Percentiles rank a stretch among this genome's conserved stretches.
These are phyloP conservation scores for Aspergillus bombycis DNA, from an alignment of 2,329 filamentous ascomycete genomes.

Conservation along the genomic window DNA sequence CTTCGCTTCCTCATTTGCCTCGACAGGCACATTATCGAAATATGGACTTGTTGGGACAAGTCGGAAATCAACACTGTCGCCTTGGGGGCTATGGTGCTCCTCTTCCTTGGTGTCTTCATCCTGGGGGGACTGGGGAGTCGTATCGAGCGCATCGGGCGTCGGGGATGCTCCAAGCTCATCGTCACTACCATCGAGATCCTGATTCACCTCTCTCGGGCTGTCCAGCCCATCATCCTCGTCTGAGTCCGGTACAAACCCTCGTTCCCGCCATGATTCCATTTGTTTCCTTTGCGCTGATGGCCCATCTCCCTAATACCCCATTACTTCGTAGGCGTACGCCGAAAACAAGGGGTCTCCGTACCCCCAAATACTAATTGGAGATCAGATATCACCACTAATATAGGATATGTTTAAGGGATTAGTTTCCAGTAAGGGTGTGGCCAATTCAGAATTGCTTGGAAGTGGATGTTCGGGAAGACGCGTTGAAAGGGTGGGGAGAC, in stretches of 20 bases:
- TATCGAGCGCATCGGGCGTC: not conserved
- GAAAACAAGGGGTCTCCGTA: not conserved
- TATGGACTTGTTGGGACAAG: not conserved
- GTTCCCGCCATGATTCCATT: conserved; percentile 54
- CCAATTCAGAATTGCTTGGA: not conserved
- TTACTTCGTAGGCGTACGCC: conserved; percentile 14
- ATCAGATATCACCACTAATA: not conserved
- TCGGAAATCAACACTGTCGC: not conserved
- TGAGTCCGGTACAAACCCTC: conserved; percentile 56
- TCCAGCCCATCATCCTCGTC: conserved; percentile 51
- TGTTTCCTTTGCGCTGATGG: conserved; percentile 35
- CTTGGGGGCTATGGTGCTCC: not conserved
- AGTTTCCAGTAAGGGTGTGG: not conserved
- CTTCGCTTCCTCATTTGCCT: not conserved
- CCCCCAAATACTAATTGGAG: not conserved
- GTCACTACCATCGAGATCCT: conserved; percentile 5
- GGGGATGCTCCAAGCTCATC: not conserved
- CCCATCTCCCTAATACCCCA: conserved; percentile 41
- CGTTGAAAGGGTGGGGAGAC: conserved; percentile 33
- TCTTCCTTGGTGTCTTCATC: not conserved
- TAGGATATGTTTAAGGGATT: not conserved
- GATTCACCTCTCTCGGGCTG: conserved; percentile 30
- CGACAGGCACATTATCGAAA: not conserved
- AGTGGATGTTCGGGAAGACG: conserved; percentile 18
- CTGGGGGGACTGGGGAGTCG: not conserved